A percentile compares a stretch with the other conserved stretches of the same genome.
These are phyloP conservation scores for Zygosaccharomyces gambellarensis DNA, from an alignment of 805 yeast species.

Conservation along the genomic window DNA sequence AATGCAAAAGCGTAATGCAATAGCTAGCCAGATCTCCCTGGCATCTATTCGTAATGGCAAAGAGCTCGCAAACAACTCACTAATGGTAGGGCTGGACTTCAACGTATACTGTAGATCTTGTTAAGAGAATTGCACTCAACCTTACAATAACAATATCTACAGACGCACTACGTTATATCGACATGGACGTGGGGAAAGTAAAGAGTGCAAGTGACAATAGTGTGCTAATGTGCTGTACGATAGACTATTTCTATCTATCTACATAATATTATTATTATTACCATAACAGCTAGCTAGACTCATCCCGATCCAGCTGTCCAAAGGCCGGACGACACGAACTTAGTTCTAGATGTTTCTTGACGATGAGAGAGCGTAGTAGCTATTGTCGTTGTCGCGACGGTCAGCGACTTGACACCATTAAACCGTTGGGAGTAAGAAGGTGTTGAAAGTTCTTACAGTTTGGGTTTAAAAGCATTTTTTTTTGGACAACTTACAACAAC, in stretches of 20 bases:
- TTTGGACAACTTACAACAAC: background rate
- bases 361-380: background rate
- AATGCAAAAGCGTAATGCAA: background rate
- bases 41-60: background rate
- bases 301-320: background rate
- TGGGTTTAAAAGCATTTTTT: background rate
- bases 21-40: background rate
- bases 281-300: background rate
- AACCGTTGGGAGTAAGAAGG: background rate
- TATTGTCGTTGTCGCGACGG: background rate
- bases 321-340: background rate
- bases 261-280: background rate
- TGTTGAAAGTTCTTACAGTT: too few species aligned
- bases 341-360: slow-evolving; percentile 2
- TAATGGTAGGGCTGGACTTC: background rate
- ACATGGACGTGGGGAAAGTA: background rate
- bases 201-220: background rate
- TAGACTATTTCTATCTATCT: background rate
- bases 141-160: background rate
- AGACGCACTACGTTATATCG: background rate
- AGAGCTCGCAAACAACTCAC: background rate
- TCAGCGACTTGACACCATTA: background rate
- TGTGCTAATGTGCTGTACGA: too few species aligned
- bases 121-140: background rate
- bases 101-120: background rate